Conservation (phyloP, 768 basidiomycete genomes). For the Trametes maxima region DNA sequence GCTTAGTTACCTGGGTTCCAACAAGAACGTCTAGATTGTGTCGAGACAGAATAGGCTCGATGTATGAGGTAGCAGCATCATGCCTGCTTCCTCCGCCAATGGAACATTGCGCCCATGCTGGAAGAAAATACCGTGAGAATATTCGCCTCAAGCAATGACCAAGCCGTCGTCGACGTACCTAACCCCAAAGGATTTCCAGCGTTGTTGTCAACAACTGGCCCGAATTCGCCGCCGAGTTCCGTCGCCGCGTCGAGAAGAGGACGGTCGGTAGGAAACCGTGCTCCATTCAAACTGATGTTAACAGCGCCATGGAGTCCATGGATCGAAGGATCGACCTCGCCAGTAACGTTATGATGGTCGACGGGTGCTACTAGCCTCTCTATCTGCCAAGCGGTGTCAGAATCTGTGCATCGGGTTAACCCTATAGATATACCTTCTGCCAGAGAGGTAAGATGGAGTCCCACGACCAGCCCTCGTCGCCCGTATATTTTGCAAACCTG, state of each 20-base stretch:
- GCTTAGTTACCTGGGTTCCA: conserved; percentile 24
- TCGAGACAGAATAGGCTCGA: conserved; percentile 11
- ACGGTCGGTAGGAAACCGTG: not conserved
- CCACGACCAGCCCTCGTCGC: conserved; percentile 35
- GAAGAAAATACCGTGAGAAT: not conserved
- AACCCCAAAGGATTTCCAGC: conserved; percentile 28
- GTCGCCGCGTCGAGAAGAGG: conserved; percentile 17
- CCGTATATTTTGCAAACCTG: conserved; percentile 28
- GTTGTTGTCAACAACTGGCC: conserved; percentile 29
- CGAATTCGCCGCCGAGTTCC: conserved; percentile 25
- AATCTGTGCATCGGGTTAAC: no score
- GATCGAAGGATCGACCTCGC: conserved; percentile 26
- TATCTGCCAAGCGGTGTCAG: conserved; percentile 7
- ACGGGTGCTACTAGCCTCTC: conserved; percentile 27
- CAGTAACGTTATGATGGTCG: conserved; percentile 29
- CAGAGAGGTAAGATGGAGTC: conserved; percentile 25
- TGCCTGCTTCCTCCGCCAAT: conserved; percentile 5
- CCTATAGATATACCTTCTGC: conserved; percentile 23
- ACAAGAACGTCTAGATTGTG: conserved; percentile 27
- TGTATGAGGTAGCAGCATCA: conserved; percentile 12
- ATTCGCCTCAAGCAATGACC: not conserved
- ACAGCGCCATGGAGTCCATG: conserved; percentile 29
- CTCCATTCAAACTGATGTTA: conserved; percentile 24
- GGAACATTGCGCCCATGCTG: conserved; percentile 20
- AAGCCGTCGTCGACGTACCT: conserved; percentile 16